Base-by-base conservation (phyloP, 176 grass and related monocot genomes). In the Avena eriantha region DNA sequence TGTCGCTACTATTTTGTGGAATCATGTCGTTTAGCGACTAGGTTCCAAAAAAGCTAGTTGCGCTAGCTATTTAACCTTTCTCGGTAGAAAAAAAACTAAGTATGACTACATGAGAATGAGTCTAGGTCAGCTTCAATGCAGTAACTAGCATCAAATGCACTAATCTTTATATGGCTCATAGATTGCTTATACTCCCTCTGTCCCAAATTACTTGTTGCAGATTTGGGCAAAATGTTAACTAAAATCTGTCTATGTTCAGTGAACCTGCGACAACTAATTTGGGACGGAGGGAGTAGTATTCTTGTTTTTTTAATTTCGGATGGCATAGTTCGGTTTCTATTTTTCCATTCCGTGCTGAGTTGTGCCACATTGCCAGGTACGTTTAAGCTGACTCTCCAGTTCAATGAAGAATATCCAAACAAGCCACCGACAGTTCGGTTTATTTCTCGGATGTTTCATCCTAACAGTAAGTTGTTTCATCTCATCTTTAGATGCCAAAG, bases 361-460 rank as follows among this genome's bases (percentile, higher is more conserved):
- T 26, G 19, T 87, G n/a, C 43, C 78, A 71, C 49, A 67, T 39
- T 81, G 15, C 59, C 58, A 89, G 88, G 88, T 85, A 89, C 83
- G 77, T 85, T 89, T 61, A 89, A 89, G 59, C 14, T 85, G 77
- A 81, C 83, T 49, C 88, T 89, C 48, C 83, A 85, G 69, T 89
- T 89, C 48, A 76, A 63, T 60, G 78, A 89, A 77, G 88, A 85
- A 75, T 85, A 89, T 69, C 88, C 69, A 18, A 89, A 89, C 57
- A 89, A 89, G 59, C 88, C 88, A 47, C 88, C 88, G 67, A 89
- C 83, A 16, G 88, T 89, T 21, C 88, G 83, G 34, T 89, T 89
- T 85, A 84, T 85, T 85, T 89, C 88, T 23, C 70, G 88, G 77
- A 85, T 89, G 88, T 89, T 81, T 76, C 88, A 89, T 58, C 88